Conservation (phyloP, 1,284 basidiomycete species). For the Cutaneotrichosporon cavernicola region DNA sequence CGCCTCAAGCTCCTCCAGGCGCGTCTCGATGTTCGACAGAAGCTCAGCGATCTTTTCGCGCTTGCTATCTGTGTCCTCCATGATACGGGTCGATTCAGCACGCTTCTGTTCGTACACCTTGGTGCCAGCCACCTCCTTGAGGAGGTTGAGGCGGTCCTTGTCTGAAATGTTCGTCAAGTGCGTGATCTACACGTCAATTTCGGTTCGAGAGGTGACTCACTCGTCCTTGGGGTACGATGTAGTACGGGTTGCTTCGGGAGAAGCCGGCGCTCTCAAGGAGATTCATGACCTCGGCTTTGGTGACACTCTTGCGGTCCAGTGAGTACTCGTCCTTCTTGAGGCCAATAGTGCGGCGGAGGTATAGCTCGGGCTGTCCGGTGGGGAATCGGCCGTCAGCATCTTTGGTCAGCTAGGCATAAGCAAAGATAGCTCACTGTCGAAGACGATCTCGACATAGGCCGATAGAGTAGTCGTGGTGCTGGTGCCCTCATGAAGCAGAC, state of each 20-base stretch:
- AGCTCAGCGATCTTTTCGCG: conserved; percentile 87
- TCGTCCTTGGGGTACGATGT: conserved; percentile 96
- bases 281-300: conserved; percentile 96
- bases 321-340: conserved; percentile 99
- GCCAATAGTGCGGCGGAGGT: conserved; percentile 89
- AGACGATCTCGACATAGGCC: conserved; percentile 85
- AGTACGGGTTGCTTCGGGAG: conserved; percentile 95
- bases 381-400: conserved; percentile 79
- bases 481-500: conserved; percentile 88
- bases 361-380: conserved; percentile 77
- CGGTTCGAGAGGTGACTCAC: conserved; percentile 57
- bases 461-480: conserved; percentile 84
- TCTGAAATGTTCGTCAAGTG: conserved; percentile 97
- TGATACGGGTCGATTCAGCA: conserved; percentile 86
- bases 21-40: conserved; percentile 84
- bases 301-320: conserved; percentile 84
- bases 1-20: conserved; percentile 86
- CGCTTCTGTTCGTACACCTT: conserved; percentile 97
- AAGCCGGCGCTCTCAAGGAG: conserved; percentile 94
- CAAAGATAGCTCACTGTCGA: conserved; percentile 61
- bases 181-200: conserved; percentile 67
- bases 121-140: conserved; percentile 98
- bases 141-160: conserved; percentile 81
- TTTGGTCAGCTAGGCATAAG: conserved; percentile 23
- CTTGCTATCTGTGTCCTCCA: conserved; percentile 93